These are phyloP conservation scores for Skeletonema tropicum DNA, from an alignment of 108 stramenopile genomes.

Conservation along the genomic window DNA sequence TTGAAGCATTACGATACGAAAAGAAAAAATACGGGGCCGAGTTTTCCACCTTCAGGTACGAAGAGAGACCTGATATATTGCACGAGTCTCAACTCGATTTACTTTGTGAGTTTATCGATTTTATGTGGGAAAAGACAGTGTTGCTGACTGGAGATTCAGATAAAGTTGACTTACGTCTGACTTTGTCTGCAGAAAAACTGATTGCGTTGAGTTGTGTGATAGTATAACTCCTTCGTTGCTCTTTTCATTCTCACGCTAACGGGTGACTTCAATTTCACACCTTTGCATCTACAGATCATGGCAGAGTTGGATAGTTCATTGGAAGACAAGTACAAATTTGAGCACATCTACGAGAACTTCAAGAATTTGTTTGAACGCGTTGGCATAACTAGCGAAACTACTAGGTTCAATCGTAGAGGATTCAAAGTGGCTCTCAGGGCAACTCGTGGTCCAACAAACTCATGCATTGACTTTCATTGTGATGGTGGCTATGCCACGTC, in stretches of 20 bases:
- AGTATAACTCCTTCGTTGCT: too few relatives aligned
- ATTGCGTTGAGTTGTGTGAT: conserved; percentile 12
- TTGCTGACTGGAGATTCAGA: conserved; percentile 54
- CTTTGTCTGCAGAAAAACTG: conserved; percentile 13
- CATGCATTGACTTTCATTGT: conserved; percentile 54
- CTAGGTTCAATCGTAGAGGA: too few relatives aligned
- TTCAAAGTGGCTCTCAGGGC: conserved; percentile 39
- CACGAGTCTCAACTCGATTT: conserved; percentile 8
- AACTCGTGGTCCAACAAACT: conserved; percentile 40
- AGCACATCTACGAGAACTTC: neutral
- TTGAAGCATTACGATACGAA: conserved; percentile 11
- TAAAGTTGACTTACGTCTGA: conserved; percentile 18
- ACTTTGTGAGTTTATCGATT: conserved; percentile 21
- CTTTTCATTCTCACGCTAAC: too few relatives aligned
- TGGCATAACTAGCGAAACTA: too few relatives aligned
- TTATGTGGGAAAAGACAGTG: conserved; percentile 20
- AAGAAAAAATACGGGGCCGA: neutral
- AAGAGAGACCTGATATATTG: conserved; percentile 13
- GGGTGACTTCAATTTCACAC: too few relatives aligned
- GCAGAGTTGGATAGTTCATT: conserved; percentile 6
- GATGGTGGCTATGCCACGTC: conserved; percentile 38
- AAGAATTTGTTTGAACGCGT: neutral
- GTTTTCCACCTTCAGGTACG: conserved; percentile 14
- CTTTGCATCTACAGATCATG: conserved; percentile 2
- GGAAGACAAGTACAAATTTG: conserved; percentile 15